Percentiles rank a stretch among this genome's conserved stretches.
These are phyloP conservation scores for Puccinia polysora DNA, from an alignment of 1,284 basidiomycete genomes.

Conservation along the genomic window DNA sequence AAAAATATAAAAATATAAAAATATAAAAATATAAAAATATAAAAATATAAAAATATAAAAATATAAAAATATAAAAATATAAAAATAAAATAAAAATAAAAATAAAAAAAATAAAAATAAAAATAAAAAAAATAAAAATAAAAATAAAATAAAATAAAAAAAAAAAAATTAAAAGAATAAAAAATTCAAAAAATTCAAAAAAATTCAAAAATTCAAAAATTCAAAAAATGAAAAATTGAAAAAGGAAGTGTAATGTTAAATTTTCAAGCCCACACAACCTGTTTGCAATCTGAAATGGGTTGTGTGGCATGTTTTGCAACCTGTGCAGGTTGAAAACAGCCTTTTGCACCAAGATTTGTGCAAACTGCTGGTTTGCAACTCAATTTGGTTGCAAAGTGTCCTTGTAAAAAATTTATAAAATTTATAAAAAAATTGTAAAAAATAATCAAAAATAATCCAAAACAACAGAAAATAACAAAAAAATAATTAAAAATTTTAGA, in stretches of 20 bases:
- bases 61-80: not conserved
- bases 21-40: not conserved
- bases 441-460: not conserved
- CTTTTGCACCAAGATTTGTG: no score
- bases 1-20: not conserved
- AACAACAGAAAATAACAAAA: not conserved
- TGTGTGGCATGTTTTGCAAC: no score
- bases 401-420: no score
- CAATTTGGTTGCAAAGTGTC: no score
- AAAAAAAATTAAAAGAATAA: not conserved
- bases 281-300: no score
- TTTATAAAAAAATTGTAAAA: no score
- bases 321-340: no score
- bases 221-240: not conserved
- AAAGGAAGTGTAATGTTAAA: not conserved
- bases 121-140: not conserved
- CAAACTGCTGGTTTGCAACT: no score
- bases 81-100: not conserved
- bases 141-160: not conserved
- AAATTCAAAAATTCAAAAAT: not conserved
- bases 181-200: not conserved
- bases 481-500: not conserved
- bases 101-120: not conserved
- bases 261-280: no score
- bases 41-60: not conserved